phyloP scores from a whole-genome alignment of 2,329 filamentous ascomycete genomes.

The Ophiocordyceps unilateralis region DNA sequence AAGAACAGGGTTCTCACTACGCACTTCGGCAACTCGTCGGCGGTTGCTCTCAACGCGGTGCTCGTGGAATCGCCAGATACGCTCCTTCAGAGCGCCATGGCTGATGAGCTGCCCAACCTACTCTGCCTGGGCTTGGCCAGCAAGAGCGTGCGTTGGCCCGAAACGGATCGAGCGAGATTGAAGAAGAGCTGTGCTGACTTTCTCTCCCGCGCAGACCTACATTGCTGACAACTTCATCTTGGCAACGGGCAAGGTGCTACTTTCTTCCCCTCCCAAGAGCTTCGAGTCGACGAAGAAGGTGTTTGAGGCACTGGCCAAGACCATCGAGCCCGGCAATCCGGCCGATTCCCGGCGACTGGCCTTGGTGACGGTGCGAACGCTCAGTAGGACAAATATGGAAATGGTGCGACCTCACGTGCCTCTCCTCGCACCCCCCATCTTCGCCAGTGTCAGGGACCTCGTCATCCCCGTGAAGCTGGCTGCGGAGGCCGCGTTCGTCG shows the following conservation, averaged over 20 bases:
- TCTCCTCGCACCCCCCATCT: conserved; percentile 67
- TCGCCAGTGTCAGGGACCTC: conserved; percentile 74
- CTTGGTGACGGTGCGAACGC: conserved; percentile 74
- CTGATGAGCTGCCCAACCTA: conserved; percentile 57
- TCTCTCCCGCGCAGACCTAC: conserved; percentile 37
- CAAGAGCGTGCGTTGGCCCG: conserved; percentile 45
- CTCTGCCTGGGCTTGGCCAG: conserved; percentile 65
- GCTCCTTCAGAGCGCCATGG: conserved; percentile 46
- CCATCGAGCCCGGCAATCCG: conserved; percentile 62
- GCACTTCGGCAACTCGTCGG: conserved; percentile 59
- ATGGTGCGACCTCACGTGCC: conserved; percentile 67
- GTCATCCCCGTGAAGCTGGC: conserved; percentile 93
- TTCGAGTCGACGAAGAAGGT: conserved; percentile 67
- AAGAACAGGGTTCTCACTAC: conserved; percentile 65
- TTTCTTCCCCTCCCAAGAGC: conserved; percentile 48
- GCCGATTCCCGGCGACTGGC: conserved; percentile 72
- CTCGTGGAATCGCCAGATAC: conserved; percentile 62
- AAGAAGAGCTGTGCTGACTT: background rate
- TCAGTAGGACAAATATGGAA: conserved; percentile 63
- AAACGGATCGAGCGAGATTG: background rate
- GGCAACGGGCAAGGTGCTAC: conserved; percentile 77
- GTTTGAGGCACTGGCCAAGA: conserved; percentile 58
- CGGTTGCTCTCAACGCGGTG: conserved; percentile 77
- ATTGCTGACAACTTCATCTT: conserved; percentile 79
- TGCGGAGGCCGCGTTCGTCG: conserved; percentile 84